Base-by-base conservation (phyloP, 1,139 yeast species). In the Geotrichum klebahnii region DNA sequence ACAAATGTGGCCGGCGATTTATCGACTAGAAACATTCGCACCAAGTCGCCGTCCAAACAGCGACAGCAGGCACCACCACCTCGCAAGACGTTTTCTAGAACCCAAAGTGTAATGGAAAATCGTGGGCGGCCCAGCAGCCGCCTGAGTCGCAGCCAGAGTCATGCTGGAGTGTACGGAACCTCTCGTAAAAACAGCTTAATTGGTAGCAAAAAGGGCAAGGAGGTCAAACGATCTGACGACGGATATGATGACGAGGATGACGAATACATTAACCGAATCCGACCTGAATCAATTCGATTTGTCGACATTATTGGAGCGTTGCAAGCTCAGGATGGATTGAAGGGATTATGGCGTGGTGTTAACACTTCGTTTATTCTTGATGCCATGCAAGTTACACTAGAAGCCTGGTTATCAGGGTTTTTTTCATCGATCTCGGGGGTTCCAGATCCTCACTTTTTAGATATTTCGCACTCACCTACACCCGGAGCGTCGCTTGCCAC, bases 341-440 rank as follows among this genome's bases (percentile, higher is more conserved):
- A 81, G 62, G 96, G 96, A 1, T 70, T 88, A 26, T 86, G 95
- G 78, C 77, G 94, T 60, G 96, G 95, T 3, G 76, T 87, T 40
- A 89, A 92, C 65, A 87, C 96, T 1, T 76, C 95, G 1, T 90
- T 89, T 63, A 74, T 92, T 31, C 77, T 84, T 63, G 84, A 79
- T 53, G 84, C 95, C 0, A 72, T 89, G 39, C 79, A 84, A 1
- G 80, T 82, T 52, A 85, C 95, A 0, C 72, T 89, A 46, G 95
- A 87, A 62, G 89, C 96, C 0, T 90, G 97, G 97, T 74, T 88
- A 40, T 83, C 95, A 0, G 96, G 96, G 5, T 80, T 90, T 59
- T 67, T 88, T 14, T 82, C 96, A 5, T 92, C 96, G 2, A 73
- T 86, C 48, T 69, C 87, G 51, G 85, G 87, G 14, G 79, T 88